Evolutionary conservation across 345 rosid genomes (phyloP).

Genomic region (Camelina laxa): DNA sequence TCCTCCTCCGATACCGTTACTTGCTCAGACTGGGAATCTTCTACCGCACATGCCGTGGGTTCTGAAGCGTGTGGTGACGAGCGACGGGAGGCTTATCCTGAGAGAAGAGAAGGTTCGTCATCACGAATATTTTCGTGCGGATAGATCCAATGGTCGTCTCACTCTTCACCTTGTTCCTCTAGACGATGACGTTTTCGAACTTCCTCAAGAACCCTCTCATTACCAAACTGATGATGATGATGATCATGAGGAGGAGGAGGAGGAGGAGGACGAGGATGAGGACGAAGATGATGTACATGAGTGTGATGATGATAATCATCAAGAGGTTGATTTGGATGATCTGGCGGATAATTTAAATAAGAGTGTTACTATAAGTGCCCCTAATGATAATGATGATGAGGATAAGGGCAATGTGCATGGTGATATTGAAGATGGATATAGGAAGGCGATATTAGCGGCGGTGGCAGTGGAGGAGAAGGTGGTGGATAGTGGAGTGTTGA

Average conservation of each 20-base stretch:
- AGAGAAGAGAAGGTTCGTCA: slow-evolving; percentile 65
- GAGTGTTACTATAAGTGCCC: background rate
- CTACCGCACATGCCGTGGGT: slow-evolving; percentile 69
- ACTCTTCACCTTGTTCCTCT: slow-evolving; percentile 68
- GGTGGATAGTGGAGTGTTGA: slow-evolving; percentile 28
- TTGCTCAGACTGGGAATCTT: slow-evolving; percentile 61
- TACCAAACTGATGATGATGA: slow-evolving; percentile 22
- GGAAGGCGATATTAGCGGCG: slow-evolving; percentile 25
- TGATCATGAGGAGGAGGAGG: background rate
- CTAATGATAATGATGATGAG: slow-evolving; percentile 18
- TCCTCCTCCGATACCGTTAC: slow-evolving; percentile 74
- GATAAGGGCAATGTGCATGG: slow-evolving; percentile 39
- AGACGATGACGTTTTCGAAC: slow-evolving; percentile 42
- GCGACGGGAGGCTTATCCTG: slow-evolving; percentile 71
- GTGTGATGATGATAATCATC: background rate
- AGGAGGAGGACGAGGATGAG: slow-evolving; percentile 6
- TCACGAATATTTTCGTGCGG: slow-evolving; percentile 69
- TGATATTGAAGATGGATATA: slow-evolving; percentile 31
- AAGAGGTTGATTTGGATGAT: slow-evolving; percentile 30
- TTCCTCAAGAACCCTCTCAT: slow-evolving; percentile 36
- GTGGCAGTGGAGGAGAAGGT: slow-evolving; percentile 27
- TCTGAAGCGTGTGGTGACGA: slow-evolving; percentile 58
- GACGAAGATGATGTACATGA: slow-evolving; percentile 16
- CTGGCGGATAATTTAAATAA: slow-evolving; percentile 16
- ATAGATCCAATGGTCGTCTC: slow-evolving; percentile 72